Conservation (phyloP, 345 rosid genomes). For the Luvunga scandens region DNA sequence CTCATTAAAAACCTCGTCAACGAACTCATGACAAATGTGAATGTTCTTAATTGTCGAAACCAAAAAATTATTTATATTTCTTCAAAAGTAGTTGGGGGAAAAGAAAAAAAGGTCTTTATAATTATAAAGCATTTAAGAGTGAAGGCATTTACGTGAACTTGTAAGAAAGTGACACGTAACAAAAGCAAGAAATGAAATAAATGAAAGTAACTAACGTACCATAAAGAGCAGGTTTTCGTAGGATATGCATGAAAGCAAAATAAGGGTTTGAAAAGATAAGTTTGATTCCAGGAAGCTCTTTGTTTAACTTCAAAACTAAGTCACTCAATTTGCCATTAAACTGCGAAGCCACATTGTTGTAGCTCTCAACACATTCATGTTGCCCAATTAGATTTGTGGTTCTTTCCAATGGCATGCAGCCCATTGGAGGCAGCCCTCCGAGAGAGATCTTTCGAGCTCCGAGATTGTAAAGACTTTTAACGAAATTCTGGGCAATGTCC, state of each 20-base stretch:
- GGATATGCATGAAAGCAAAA: conserved; percentile 30
- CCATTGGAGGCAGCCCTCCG: conserved; percentile 66
- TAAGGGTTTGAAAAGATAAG: conserved; percentile 48
- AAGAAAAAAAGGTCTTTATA: not conserved
- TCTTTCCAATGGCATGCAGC: conserved; percentile 69
- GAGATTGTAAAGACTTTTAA: conserved; percentile 34
- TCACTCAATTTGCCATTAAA: conserved; percentile 42
- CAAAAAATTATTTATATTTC: not conserved
- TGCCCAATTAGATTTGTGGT: conserved; percentile 40
- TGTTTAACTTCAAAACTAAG: conserved; percentile 29
- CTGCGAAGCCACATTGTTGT: conserved; percentile 44
- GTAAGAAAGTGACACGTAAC: not conserved
- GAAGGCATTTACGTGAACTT: not conserved
- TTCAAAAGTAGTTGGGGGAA: not conserved
- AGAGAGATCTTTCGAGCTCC: conserved; percentile 62
- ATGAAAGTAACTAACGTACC: conserved; percentile 24
- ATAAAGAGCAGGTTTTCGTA: conserved; percentile 37
- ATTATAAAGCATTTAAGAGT: too few species aligned
- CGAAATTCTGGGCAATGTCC: conserved; percentile 39
- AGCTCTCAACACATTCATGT: conserved; percentile 36
- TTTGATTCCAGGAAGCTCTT: conserved; percentile 39
- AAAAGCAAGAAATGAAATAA: not conserved
- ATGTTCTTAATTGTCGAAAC: not conserved
- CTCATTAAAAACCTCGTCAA: conserved; percentile 6
- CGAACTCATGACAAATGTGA: not conserved